Evolutionary conservation across 2,329 filamentous ascomycete genomes (phyloP), one percentile per base, ranked within the genome.

Genomic region (Furcasterigmium sp.): DNA sequence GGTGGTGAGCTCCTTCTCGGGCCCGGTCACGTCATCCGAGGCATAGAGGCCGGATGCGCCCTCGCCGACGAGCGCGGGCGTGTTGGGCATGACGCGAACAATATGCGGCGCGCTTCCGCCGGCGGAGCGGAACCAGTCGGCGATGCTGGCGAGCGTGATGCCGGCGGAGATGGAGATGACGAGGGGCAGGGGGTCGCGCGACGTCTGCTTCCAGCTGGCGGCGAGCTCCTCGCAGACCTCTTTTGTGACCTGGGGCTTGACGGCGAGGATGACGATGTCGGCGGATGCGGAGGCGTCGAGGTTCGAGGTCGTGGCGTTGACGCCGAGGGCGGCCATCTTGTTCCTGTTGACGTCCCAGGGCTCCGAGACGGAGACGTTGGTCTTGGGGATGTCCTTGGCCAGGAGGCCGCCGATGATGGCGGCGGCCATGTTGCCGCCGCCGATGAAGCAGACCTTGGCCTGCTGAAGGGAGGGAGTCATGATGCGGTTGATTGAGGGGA

Each of bases 31-130:
- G 26, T 67, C 67, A 7, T 56, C 53, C 23, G 62, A 63, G 5
- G 72, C 71, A 44, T 63, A 74, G 9, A 73, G 53, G 3, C 70
- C 72, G 3, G 69, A 71, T 2, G 72, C 72, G 23, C 72, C 72
- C 58, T 75, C 71, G 19, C 71, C 69, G 9, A 74, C 65, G 25
- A 75, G 56, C 7, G 72, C 72, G 3, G 72, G 72, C 5, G 71
- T 75, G 56, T 75, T 75, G 42, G 72, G 72, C 72, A 75, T 75
- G 45, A 74, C 70, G 17, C 72, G 65, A n/a, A 75, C 68, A 14
- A 72, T 61, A 37, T 68, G 69, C 1, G 70, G 68, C 2, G 61
- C 53, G 18, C 57, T 57, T 4, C 63, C 67, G 26, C 59, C 62
- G 2, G 57, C 46, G n/a, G 15, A 9, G n/a, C 15, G 14, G 44